Conservation (phyloP, 345 rosid genomes). For the Gossypium longicalyx region DNA sequence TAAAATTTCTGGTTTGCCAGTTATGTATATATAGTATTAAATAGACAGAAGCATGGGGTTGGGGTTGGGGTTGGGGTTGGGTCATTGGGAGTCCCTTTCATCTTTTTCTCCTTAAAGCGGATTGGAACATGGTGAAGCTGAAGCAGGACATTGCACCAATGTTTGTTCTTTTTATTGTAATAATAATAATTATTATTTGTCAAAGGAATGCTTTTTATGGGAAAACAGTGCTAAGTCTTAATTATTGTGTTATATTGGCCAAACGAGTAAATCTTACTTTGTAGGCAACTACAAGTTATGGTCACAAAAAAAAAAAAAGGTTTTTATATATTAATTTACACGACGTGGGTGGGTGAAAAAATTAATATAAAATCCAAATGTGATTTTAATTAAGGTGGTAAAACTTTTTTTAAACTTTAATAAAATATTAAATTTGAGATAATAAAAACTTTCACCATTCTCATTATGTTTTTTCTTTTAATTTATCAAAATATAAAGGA, state of each 20-base stretch:
- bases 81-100: background rate
- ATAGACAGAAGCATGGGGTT: background rate
- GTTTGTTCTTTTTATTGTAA: background rate
- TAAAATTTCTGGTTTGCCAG: background rate
- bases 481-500: no score
- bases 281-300: background rate
- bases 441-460: no score
- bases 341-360: no score
- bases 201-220: background rate
- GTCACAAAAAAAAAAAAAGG: background rate
- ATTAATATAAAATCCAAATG: no score
- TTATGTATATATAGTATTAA: background rate
- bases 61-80: background rate
- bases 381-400: no score
- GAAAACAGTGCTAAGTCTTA: background rate
- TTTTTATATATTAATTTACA: no score
- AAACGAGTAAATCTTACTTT: background rate
- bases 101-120: background rate
- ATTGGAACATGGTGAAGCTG: background rate
- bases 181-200: background rate
- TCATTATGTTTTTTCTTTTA: no score
- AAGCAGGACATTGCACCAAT: background rate
- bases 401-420: no score
- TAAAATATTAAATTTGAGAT: no score
- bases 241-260: background rate